These are phyloP conservation scores for Aspergillus mulundensis DNA, from an alignment of 495 filamentous ascomycete species.

Conservation along the genomic window DNA sequence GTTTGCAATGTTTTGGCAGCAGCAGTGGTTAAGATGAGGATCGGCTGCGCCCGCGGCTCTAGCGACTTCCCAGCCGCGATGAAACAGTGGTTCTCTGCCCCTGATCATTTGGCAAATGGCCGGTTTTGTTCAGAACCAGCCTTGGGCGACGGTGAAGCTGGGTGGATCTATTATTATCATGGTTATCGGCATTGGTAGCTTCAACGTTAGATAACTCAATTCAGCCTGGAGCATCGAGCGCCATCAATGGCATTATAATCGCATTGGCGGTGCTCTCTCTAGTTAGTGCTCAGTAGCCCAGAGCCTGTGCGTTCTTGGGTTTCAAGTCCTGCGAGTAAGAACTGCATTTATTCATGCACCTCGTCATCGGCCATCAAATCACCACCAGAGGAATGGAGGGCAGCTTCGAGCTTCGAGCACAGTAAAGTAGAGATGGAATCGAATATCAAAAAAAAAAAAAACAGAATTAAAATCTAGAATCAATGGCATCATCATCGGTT, in stretches of 20 bases:
- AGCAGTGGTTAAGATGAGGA: conserved; percentile 17
- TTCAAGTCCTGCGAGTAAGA: conserved; percentile 2
- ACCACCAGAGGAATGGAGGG: neutral
- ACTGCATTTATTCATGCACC: neutral
- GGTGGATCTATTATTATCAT: neutral
- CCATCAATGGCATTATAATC: neutral
- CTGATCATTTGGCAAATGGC: conserved; percentile 13
- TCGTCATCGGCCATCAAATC: neutral
- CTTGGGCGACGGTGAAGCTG: neutral
- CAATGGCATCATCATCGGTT: neutral
- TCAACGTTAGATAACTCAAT: neutral
- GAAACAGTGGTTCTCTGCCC: conserved; percentile 21
- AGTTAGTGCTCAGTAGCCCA: neutral
- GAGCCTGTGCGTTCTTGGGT: neutral
- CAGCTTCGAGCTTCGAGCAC: neutral
- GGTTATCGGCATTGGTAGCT: neutral
- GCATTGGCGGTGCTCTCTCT: neutral
- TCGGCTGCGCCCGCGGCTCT: conserved; percentile 18
- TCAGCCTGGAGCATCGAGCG: neutral
- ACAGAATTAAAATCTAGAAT: neutral
- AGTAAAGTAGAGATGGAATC: neutral
- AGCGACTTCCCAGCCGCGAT: conserved; percentile 11
- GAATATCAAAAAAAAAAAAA: neutral
- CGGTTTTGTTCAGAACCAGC: neutral
- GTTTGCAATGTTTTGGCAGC: neutral